Evolutionary conservation across 2,329 filamentous ascomycete genomes (phyloP).

Genomic region (Cladosporium austrohemisphaericum): DNA sequence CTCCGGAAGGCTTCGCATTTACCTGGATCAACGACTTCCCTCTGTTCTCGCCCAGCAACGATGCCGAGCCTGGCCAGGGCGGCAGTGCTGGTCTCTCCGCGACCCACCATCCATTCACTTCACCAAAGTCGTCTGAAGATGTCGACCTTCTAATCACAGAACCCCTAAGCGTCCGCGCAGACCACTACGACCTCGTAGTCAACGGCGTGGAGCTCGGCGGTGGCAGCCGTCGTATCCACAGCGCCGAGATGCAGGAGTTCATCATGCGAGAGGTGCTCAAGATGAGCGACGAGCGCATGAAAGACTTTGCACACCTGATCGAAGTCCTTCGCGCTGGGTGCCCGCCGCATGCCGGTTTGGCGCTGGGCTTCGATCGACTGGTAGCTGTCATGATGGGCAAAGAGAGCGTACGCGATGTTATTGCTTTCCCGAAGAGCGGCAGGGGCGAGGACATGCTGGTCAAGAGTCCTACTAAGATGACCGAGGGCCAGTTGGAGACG

Average conservation of each 20-base stretch:
- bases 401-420: conserved; percentile 82
- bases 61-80: conserved; percentile 71
- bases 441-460: conserved; percentile 84
- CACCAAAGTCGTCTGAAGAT: conserved; percentile 69
- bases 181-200: conserved; percentile 93
- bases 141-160: conserved; percentile 69
- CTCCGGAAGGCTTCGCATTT: conserved; percentile 58
- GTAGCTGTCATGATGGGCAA: conserved; percentile 74
- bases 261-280: conserved; percentile 79
- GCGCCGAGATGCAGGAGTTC: conserved; percentile 75
- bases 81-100: conserved; percentile 75
- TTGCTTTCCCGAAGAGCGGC: conserved; percentile 93
- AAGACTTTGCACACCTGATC: conserved; percentile 80
- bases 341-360: conserved; percentile 91
- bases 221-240: conserved; percentile 87
- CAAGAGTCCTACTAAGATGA: conserved; percentile 68
- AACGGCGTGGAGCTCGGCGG: conserved; percentile 94
- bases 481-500: conserved; percentile 54
- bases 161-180: conserved; percentile 69
- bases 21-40: conserved; percentile 90
- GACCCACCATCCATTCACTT: conserved; percentile 95
- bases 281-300: conserved; percentile 68
- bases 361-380: conserved; percentile 85
- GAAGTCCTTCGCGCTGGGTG: conserved; percentile 79
- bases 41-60: conserved; percentile 73